Percentiles rank a stretch among this genome's conserved stretches.
Conservation (phyloP, 257 asterid species). For the Eustoma russellianum region DNA sequence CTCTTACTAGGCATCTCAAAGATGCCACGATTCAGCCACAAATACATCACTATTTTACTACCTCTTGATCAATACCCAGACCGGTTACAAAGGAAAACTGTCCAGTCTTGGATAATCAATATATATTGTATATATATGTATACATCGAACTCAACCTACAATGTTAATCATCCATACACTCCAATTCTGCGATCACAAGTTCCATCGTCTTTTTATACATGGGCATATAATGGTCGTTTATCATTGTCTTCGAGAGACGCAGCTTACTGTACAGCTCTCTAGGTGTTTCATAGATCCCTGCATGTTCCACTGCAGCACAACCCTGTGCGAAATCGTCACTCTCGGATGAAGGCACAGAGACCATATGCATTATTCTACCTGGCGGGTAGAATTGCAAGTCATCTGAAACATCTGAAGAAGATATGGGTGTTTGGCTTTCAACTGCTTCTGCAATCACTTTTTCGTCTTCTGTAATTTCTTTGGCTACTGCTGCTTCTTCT, state of each 20-base stretch:
- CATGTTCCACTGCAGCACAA: slow-evolving; percentile 32
- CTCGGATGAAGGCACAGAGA: slow-evolving; percentile 37
- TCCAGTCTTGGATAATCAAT: slow-evolving; percentile 3
- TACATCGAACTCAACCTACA: slow-evolving; percentile 1
- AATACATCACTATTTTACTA: too few species aligned
- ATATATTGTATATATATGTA: slow-evolving; percentile 2
- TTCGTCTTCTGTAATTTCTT: slow-evolving; percentile 74
- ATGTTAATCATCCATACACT: slow-evolving; percentile 45
- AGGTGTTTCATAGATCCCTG: slow-evolving; percentile 60
- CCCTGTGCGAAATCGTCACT: slow-evolving; percentile 20
- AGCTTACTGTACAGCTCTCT: slow-evolving; percentile 81
- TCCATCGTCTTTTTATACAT: slow-evolving; percentile 93
- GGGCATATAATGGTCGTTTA: slow-evolving; percentile 90
- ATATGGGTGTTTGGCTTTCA: slow-evolving; percentile 51
- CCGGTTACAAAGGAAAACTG: background rate
- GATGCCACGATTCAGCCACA: too few species aligned
- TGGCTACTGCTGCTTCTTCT: slow-evolving; percentile 60
- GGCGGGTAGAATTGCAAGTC: slow-evolving; percentile 72
- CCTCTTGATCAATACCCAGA: too few species aligned
- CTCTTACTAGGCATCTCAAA: too few species aligned
- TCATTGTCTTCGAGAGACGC: slow-evolving; percentile 71
- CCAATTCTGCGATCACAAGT: slow-evolving; percentile 59
- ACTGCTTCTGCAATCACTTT: slow-evolving; percentile 47
- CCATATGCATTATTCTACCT: slow-evolving; percentile 72
- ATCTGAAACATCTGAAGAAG: slow-evolving; percentile 58